A percentile compares a stretch with the other conserved stretches of the same genome.
phyloP scores from a whole-genome alignment of 2,329 filamentous ascomycete species.

The Aspergillus aculeatus region DNA sequence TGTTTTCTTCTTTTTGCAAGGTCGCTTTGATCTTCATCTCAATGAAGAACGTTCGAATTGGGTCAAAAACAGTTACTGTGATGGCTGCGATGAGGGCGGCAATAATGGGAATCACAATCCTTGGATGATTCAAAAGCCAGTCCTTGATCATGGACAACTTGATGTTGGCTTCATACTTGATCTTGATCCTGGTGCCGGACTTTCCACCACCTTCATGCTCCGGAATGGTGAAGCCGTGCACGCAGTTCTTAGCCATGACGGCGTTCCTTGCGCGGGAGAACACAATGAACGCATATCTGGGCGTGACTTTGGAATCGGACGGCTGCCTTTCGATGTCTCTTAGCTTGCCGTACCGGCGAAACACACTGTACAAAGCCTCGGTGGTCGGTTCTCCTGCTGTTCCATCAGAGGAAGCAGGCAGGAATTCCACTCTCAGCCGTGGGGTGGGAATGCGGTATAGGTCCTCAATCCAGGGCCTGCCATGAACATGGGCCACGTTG shows the following conservation, averaged over 20 bases:
- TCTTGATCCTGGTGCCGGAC: slow-evolving; percentile 70
- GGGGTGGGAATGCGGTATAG: slow-evolving; percentile 76
- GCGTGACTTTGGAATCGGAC: slow-evolving; percentile 79
- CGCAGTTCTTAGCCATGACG: slow-evolving; percentile 86
- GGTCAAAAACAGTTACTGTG: slow-evolving; percentile 88
- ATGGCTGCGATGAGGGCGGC: slow-evolving; percentile 78
- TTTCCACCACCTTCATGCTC: slow-evolving; percentile 72
- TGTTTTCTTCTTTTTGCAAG: slow-evolving; percentile 71
- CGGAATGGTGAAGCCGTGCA: slow-evolving; percentile 76
- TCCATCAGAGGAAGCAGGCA: slow-evolving; percentile 68
- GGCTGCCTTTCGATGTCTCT: slow-evolving; percentile 79
- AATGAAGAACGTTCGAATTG: slow-evolving; percentile 90
- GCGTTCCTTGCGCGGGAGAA: slow-evolving; percentile 72
- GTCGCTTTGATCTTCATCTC: slow-evolving; percentile 79
- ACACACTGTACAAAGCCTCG: slow-evolving; percentile 81
- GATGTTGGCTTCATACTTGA: slow-evolving; percentile 78
- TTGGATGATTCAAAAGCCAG: slow-evolving; percentile 81
- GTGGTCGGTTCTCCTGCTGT: slow-evolving; percentile 77
- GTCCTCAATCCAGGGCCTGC: slow-evolving; percentile 92
- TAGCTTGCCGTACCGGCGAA: slow-evolving; percentile 87
- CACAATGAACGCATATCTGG: slow-evolving; percentile 76
- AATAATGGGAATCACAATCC: slow-evolving; percentile 79
- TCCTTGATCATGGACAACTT: slow-evolving; percentile 80
- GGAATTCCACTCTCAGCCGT: slow-evolving; percentile 79
- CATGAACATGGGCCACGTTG: slow-evolving; percentile 70